Evolutionary conservation across 1,284 basidiomycete species (phyloP).

Genomic region (Pascua sp.): DNA sequence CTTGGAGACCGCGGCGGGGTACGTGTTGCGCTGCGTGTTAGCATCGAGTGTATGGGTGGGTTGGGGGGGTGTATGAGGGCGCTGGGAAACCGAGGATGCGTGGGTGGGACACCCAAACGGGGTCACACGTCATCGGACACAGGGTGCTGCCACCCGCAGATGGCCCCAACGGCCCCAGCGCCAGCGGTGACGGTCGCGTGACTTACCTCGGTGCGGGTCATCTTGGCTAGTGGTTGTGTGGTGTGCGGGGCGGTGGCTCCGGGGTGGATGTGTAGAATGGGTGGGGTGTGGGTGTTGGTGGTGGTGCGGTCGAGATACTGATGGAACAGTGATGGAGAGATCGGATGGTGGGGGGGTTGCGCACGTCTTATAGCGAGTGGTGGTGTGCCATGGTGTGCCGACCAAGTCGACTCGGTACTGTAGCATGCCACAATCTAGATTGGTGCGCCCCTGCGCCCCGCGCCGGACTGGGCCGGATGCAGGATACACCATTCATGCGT

Average conservation of each 20-base stretch:
- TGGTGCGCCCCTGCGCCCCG: no score
- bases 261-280: not conserved
- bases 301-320: constrained; percentile 1
- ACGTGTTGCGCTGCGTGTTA: constrained; percentile 53
- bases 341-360: not conserved
- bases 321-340: not conserved
- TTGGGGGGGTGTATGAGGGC: not conserved
- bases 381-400: no score
- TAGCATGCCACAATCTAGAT: no score
- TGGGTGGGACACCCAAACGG: not conserved
- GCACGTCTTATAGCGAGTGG: no score
- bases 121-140: not conserved
- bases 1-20: constrained; percentile 68
- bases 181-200: not conserved
- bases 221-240: constrained; percentile 15
- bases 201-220: constrained; percentile 26
- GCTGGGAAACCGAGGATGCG: not conserved
- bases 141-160: no score
- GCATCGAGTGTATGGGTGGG: not conserved
- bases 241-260: not conserved
- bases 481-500: no score
- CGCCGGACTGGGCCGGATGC: no score
- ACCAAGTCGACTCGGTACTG: no score
- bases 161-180: no score
- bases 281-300: constrained; percentile 1